These are phyloP conservation scores for Nadsonia commutata DNA, from an alignment of 1,139 yeast genomes.

Conservation along the genomic window DNA sequence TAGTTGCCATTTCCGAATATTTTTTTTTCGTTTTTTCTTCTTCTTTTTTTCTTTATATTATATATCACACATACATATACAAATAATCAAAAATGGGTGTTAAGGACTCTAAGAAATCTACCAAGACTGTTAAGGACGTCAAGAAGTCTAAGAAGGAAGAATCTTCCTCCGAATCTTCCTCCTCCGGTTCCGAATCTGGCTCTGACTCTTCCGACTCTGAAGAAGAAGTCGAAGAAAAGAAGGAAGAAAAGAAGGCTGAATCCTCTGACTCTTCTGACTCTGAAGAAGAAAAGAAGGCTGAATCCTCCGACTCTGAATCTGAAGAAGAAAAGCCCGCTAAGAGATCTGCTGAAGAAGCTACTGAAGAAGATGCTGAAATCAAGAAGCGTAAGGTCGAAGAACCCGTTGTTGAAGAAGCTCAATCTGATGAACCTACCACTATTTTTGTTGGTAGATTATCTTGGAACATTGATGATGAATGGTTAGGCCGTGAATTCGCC, in stretches of 20 bases:
- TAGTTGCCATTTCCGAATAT: slow-evolving; percentile 3
- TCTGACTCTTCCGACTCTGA: slow-evolving; percentile 16
- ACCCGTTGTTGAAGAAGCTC: slow-evolving; percentile 17
- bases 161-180: slow-evolving; percentile 16
- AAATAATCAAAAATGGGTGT: slow-evolving; percentile 3
- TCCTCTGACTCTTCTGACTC: slow-evolving; percentile 19
- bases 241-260: slow-evolving; percentile 13
- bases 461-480: slow-evolving; percentile 91
- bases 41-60: not conserved
- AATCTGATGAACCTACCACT: slow-evolving; percentile 55
- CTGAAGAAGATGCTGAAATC: slow-evolving; percentile 15
- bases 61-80: not conserved
- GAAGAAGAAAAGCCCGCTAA: slow-evolving; percentile 22
- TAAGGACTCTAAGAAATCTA: slow-evolving; percentile 6
- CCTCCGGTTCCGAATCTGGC: slow-evolving; percentile 11
- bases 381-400: slow-evolving; percentile 31
- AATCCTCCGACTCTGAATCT: slow-evolving; percentile 23
- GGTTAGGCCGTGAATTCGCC: slow-evolving; percentile 81
- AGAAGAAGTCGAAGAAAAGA: slow-evolving; percentile 16
- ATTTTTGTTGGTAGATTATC: slow-evolving; percentile 93
- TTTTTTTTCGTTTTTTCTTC: not conserved
- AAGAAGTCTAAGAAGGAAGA: slow-evolving; percentile 14
- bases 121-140: slow-evolving; percentile 6
- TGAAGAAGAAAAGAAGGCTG: slow-evolving; percentile 22
- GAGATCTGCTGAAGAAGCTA: slow-evolving; percentile 23